Percentiles rank a stretch among this genome's conserved stretches.
These are phyloP conservation scores for Pseudotsuga menziesii DNA, from an alignment of 75 land plant genomes.

Conservation along the genomic window DNA sequence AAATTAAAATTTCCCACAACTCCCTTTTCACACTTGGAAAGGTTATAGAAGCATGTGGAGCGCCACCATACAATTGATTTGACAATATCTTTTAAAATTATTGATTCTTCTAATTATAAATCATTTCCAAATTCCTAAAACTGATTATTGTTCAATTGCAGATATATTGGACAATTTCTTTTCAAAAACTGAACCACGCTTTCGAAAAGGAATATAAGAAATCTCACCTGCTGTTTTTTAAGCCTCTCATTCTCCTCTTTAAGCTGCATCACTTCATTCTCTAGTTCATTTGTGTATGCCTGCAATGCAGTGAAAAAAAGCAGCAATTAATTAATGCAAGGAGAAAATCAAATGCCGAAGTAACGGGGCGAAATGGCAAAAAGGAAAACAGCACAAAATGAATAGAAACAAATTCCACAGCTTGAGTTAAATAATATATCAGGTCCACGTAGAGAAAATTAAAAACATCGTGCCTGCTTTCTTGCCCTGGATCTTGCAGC, in stretches of 20 bases:
- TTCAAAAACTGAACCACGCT: too few species aligned
- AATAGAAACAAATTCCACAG: too few species aligned
- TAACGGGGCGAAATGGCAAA: background rate
- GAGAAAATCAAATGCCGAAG: background rate
- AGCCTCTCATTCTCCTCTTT: slow-evolving; percentile 79
- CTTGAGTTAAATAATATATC: too few species aligned
- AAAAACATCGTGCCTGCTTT: slow-evolving; percentile 40
- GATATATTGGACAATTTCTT: too few species aligned
- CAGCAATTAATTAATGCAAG: background rate
- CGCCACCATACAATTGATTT: too few species aligned
- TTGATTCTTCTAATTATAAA: too few species aligned
- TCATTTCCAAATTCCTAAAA: too few species aligned
- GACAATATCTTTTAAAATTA: too few species aligned
- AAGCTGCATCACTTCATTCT: slow-evolving; percentile 69
- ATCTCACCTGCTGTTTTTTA: slow-evolving; percentile 55
- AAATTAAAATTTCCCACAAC: too few species aligned
- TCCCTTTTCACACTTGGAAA: too few species aligned
- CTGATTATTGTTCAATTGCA: too few species aligned
- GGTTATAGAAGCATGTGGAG: too few species aligned
- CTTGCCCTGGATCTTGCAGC: slow-evolving; percentile 79
- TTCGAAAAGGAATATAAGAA: background rate
- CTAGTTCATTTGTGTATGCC: slow-evolving; percentile 93
- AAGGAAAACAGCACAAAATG: background rate
- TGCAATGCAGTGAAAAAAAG: slow-evolving; percentile 19
- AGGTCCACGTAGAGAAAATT: background rate